Conservation (phyloP, 768 basidiomycete species). For the Russula griseocarnosa region DNA sequence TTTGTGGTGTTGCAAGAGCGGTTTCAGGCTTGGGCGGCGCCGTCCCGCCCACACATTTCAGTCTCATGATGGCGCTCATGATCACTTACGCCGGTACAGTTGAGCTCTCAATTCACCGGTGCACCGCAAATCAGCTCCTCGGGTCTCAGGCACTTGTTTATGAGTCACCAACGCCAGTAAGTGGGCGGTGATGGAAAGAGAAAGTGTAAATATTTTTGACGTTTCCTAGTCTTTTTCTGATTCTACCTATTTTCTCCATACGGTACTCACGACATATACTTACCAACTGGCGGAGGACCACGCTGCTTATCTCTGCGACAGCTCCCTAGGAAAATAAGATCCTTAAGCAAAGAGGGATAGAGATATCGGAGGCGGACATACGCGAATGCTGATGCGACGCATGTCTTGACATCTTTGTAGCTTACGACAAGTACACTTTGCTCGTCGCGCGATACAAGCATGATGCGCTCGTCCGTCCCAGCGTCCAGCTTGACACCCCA, state of each 20-base stretch:
- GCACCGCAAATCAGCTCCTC: not conserved
- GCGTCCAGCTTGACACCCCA: constrained; percentile 69
- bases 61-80: too few relatives aligned
- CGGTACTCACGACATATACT: not conserved
- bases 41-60: not conserved
- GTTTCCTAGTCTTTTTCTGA: constrained; percentile 29
- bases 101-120: not conserved
- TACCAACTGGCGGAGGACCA: not conserved
- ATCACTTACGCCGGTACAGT: not conserved
- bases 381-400: constrained; percentile 81
- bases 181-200: not conserved
- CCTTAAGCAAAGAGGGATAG: not conserved
- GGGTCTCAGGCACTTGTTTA: not conserved
- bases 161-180: not conserved
- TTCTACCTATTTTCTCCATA: constrained; percentile 27
- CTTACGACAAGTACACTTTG: constrained; percentile 93
- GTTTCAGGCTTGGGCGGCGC: too few relatives aligned
- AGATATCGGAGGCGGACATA: constrained; percentile 38
- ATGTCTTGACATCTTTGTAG: constrained; percentile 86
- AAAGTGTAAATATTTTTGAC: constrained; percentile 11
- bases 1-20: too few relatives aligned
- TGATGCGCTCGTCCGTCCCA: constrained; percentile 89
- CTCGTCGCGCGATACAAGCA: constrained; percentile 93
- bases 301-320: constrained; percentile 21
- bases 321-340: constrained; percentile 19